phyloP scores from a whole-genome alignment of 78 protist genomes.

The slime mould (Dictyostelium discoideum) region dicty_2.7 NC_007090.3:390501-391000 shows the following conservation, averaged over 20 bases:
- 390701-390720: slow-evolving; percentile 99
- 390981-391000: slow-evolving; percentile 83
- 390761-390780: slow-evolving; percentile 97
- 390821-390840: slow-evolving; percentile 71
- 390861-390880: slow-evolving; percentile 92
- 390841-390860: slow-evolving; percentile 82
- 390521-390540: slow-evolving; percentile 37
- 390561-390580: slow-evolving; percentile 99
- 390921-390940: slow-evolving; percentile 99
- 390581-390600: slow-evolving; percentile 99
- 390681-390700: slow-evolving; percentile 99
- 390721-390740: slow-evolving; percentile 99
- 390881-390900: slow-evolving; percentile 98
- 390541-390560: slow-evolving; percentile 96
- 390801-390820: slow-evolving; percentile 26
- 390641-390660: slow-evolving; percentile 98
- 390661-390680: slow-evolving; percentile 99
- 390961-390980: slow-evolving; percentile 52
- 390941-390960: slow-evolving; percentile 87
- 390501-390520: slow-evolving; percentile 56
- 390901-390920: slow-evolving; percentile 98
- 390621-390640: slow-evolving; percentile 87
- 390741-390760: slow-evolving; percentile 99
- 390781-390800: slow-evolving; percentile 37
- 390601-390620: slow-evolving; percentile 97